Evolutionary conservation across 2,329 filamentous ascomycete species (phyloP), one percentile per base, ranked within the genome.

Genomic region (Sordariomycetes sp.): DNA sequence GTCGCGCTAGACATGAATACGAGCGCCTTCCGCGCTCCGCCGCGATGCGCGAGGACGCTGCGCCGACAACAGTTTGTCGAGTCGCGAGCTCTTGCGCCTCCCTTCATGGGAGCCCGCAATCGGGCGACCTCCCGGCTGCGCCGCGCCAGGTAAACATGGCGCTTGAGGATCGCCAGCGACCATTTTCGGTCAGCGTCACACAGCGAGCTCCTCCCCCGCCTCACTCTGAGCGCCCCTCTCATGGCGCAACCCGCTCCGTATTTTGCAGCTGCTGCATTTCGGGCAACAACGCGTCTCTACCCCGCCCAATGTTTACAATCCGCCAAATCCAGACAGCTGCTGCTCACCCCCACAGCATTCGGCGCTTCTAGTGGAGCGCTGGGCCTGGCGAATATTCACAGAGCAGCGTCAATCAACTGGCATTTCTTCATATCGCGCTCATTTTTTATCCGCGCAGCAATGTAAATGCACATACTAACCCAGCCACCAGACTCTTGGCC

Each of bases 401-500:
- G 8, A 48, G n/a, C n/a, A 48, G 22, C 46, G 2, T 11, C 8
- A 22, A 6, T 22, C 8, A 22, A 20, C 22, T 24, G 1, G 22
- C n/a, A 12, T 46, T 18, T 6, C 40, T 46, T 46, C 40, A 18
- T 46, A n/a, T n/a, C 40, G 16, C 16, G 18, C n/a, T n/a, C 40
- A n/a, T 14, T n/a, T 46, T 18, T 40, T 46, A n/a, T n/a, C 18
- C 5, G 18, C 40, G n/a, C 40, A 46, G 18, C 40, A 46, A 46
- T 14, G 7, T 14, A 46, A 46, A 7, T n/a, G n/a, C 40, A 46
- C n/a, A n/a, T n/a, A 59, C 72, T 80, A 71, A 81, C 71, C 32
- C 59, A 20, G 3, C 55, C 40, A 83, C 89, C 80, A 88, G 67
- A 69, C 71, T 58, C 65, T 74, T 57, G 67, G 65, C 34, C 84